phyloP scores from a whole-genome alignment of 1,284 basidiomycete species.

The Puccinia triticina region DNA sequence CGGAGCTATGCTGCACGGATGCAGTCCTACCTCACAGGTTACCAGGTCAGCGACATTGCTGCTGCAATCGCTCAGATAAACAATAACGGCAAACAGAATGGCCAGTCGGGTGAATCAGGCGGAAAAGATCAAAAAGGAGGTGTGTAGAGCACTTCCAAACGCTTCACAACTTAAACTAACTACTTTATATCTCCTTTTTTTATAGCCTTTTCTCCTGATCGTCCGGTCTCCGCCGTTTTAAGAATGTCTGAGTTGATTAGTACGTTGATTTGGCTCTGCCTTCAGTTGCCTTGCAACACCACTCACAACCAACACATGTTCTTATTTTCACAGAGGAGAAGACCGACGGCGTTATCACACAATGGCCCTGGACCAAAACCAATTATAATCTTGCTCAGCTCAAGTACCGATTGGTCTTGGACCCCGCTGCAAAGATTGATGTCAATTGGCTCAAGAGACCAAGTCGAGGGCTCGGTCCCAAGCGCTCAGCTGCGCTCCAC shows the following conservation, averaged over 20 bases:
- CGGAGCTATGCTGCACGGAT: background rate
- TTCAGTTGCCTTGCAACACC: too few relatives aligned
- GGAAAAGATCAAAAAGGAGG: background rate
- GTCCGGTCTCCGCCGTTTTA: background rate
- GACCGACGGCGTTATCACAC: background rate
- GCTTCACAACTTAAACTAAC: background rate
- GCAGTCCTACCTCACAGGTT: background rate
- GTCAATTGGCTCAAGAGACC: background rate
- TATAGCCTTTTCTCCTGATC: background rate
- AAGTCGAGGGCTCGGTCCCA: background rate
- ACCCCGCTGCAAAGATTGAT: background rate
- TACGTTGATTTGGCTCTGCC: background rate
- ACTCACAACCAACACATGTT: too few relatives aligned
- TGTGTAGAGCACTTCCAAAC: background rate
- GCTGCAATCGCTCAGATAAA: background rate
- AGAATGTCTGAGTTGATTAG: background rate
- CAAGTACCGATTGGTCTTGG: background rate
- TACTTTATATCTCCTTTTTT: background rate
- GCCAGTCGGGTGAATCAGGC: too few relatives aligned
- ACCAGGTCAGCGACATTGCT: background rate
- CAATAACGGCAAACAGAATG: background rate
- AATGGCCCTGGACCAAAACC: constrained; percentile 19
- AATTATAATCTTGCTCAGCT: background rate
- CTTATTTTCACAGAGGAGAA: too few relatives aligned
- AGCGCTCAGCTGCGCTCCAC: background rate